Evolutionary conservation across 805 yeast species (phyloP).

Genomic region (Cyberlindnera subsufficiens): DNA sequence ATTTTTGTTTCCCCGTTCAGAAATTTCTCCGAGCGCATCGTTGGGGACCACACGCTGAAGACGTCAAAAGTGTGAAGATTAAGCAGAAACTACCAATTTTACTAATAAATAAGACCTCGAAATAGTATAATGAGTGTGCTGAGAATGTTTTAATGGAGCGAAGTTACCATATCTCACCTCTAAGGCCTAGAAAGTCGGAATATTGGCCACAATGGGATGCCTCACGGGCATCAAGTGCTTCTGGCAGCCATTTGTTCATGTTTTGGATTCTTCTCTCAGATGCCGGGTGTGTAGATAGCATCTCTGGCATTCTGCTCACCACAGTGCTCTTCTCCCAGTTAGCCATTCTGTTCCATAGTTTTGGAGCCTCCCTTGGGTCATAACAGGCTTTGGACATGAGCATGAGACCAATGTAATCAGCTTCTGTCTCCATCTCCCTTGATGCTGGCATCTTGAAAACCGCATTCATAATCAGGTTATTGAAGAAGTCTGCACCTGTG

Average conservation of each 20-base stretch:
- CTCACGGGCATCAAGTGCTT: conserved; percentile 25
- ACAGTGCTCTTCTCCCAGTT: conserved; percentile 34
- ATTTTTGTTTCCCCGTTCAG: too few species aligned
- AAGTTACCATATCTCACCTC: conserved; percentile 3
- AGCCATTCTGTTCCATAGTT: conserved; percentile 81
- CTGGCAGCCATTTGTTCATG: conserved; percentile 63
- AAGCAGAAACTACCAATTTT: too few species aligned
- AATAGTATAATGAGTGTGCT: too few species aligned
- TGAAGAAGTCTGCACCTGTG: conserved; percentile 54
- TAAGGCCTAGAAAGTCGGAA: conserved; percentile 8
- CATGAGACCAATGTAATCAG: conserved; percentile 91
- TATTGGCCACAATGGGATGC: conserved; percentile 10
- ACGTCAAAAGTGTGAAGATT: too few species aligned
- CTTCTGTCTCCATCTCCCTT: conserved; percentile 92
- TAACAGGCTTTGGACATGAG: conserved; percentile 89
- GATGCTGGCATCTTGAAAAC: conserved; percentile 76
- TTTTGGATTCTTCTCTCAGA: conserved; percentile 65
- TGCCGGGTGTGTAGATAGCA: conserved; percentile 87
- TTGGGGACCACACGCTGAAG: too few species aligned
- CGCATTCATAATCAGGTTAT: conserved; percentile 47
- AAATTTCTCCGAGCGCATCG: too few species aligned
- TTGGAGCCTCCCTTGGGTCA: conserved; percentile 66
- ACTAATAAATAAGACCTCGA: too few species aligned
- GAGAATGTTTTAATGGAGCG: background rate
- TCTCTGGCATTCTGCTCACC: conserved; percentile 40